Base-by-base conservation (phyloP, 2,329 filamentous ascomycete species). In the Pyricularia sp. region DNA sequence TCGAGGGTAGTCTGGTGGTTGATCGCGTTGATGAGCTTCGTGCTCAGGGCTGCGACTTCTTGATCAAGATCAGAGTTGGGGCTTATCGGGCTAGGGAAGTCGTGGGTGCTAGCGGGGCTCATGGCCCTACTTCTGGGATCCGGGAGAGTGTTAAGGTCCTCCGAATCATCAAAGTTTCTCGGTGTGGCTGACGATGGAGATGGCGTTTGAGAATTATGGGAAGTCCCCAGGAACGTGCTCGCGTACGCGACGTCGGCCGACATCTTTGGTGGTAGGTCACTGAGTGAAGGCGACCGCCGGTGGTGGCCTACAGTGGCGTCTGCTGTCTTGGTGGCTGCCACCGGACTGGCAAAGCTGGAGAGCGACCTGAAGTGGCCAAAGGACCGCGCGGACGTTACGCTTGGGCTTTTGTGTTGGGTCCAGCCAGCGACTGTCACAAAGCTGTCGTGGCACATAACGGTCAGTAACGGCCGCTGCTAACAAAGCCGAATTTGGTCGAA, bases 21-120 rank as follows among this genome's bases (percentile, higher is more conserved):
- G 77, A 99, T 97, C 60, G 94, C 93, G 72, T 94, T 93, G 70
- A 99, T 93, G 68, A 99, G 86, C 76, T 99, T 99, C 62, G 92
- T 93, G 77, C 92, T 97, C 35, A 99, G 81, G 7, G 90, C 87
- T 8, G 93, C 90, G 31, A 99, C 91, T 76, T 97, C 94, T 66
- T 84, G 79, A 68, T 82, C 82, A 26, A 86, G 76, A 65, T 85
- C 84, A 5, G 83, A 82, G 67, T 85, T 82, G 60, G 79, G 81
- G 10, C 40, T 62, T 7, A 72, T 70, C 1, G 76, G 73, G 59
- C 71, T 74, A 55, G 71, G 66, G 66, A 72, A 67, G 49, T 71
- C 68, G 60, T 72, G 69, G 40, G 77, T 76, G 62, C 73, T 73
- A 7, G 77, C 74, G 9, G 82, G 78, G 64, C 79, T 82, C 70